phyloP scores from a whole-genome alignment of 2,329 filamentous ascomycete species.

The Paraconiothyrium brasiliense region DNA sequence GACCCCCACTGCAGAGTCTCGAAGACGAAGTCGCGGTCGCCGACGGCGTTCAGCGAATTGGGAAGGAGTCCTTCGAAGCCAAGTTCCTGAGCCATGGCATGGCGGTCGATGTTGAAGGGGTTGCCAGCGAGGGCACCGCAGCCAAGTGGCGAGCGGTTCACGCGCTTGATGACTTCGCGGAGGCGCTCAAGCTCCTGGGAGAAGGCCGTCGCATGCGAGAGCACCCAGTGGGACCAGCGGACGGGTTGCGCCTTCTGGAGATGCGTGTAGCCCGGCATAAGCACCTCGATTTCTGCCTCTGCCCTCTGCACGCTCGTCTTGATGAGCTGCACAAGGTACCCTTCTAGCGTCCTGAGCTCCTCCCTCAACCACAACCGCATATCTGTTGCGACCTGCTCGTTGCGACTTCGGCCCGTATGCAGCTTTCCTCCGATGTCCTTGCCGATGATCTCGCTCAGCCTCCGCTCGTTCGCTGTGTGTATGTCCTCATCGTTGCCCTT shows the following conservation, averaged over 20 bases:
- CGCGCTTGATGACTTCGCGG: constrained; percentile 74
- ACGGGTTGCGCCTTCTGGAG: constrained; percentile 84
- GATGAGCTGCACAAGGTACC: constrained; percentile 73
- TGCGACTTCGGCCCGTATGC: constrained; percentile 85
- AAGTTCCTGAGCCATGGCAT: constrained; percentile 79
- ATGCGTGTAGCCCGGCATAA: constrained; percentile 93
- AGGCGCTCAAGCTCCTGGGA: constrained; percentile 79
- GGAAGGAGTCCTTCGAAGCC: constrained; percentile 78
- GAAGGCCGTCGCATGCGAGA: constrained; percentile 78
- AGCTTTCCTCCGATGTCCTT: constrained; percentile 87
- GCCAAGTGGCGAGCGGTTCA: constrained; percentile 77
- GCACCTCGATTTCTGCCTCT: constrained; percentile 75
- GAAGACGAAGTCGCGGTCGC: constrained; percentile 82
- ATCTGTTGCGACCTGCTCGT: constrained; percentile 89
- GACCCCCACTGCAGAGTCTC: constrained; percentile 84
- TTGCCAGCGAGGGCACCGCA: constrained; percentile 84
- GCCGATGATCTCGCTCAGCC: constrained; percentile 81
- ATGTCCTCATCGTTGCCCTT: constrained; percentile 63
- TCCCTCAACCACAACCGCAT: constrained; percentile 90
- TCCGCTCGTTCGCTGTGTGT: constrained; percentile 64
- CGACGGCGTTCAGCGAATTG: constrained; percentile 81
- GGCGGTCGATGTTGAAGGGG: constrained; percentile 82
- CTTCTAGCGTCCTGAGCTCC: constrained; percentile 74
- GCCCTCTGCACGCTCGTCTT: constrained; percentile 74
- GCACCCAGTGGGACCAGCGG: constrained; percentile 82